Percentiles rank a stretch among this genome's conserved stretches.
Evolutionary conservation across 306 rosid genomes (phyloP).

Genomic region (Quercus wislizeni): DNA sequence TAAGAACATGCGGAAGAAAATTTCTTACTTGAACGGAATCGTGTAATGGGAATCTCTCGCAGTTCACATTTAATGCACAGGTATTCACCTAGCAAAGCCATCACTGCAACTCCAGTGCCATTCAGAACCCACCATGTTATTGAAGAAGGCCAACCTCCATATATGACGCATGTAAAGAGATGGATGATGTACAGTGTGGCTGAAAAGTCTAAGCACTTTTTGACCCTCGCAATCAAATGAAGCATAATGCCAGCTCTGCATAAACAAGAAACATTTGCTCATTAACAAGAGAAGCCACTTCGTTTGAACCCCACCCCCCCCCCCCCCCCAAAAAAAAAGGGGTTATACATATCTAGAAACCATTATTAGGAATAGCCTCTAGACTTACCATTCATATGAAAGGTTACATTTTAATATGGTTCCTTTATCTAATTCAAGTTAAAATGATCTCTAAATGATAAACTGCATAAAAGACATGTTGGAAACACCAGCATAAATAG

Average conservation of each 20-base stretch:
- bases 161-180: constrained; percentile 70
- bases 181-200: constrained; percentile 78
- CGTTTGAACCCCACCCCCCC: too few species aligned
- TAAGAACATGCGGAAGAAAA: constrained; percentile 6
- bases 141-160: constrained; percentile 99
- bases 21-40: constrained; percentile 75
- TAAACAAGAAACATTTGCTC: constrained; percentile 18
- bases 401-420: background rate
- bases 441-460: background rate
- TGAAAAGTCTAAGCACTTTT: constrained; percentile 88
- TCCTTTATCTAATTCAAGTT: background rate
- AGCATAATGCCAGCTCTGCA: constrained; percentile 75
- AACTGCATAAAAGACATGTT: background rate
- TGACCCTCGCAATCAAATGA: constrained; percentile 75
- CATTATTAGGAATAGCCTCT: background rate
- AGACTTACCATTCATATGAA: background rate
- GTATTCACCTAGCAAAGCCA: constrained; percentile 75
- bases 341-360: background rate
- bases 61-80: constrained; percentile 72
- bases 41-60: constrained; percentile 68
- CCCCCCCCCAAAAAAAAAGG: background rate
- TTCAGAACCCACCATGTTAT: constrained; percentile 96
- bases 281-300: background rate
- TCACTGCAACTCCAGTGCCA: constrained; percentile 85
- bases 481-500: background rate